A percentile compares a stretch with the other conserved stretches of the same genome.
These are phyloP conservation scores for Botryotinia narcissicola DNA, from an alignment of 2,329 filamentous ascomycete species.

Conservation along the genomic window DNA sequence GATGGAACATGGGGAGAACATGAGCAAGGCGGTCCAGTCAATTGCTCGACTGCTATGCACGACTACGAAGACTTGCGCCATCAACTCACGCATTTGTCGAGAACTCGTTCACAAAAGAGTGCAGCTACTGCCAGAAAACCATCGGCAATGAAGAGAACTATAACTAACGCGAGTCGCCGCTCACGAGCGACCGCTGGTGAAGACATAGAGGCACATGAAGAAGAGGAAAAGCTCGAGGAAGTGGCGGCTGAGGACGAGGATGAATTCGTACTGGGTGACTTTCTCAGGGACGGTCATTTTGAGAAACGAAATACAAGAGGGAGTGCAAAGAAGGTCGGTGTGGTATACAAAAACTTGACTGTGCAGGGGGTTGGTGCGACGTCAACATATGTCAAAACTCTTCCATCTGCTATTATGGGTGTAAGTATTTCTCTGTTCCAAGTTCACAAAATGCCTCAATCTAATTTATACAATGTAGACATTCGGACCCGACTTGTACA, in stretches of 20 bases:
- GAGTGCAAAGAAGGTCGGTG: conserved; percentile 74
- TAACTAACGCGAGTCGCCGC: conserved; percentile 23
- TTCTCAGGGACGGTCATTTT: conserved; percentile 56
- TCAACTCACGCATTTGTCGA: conserved; percentile 53
- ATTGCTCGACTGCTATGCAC: conserved; percentile 53
- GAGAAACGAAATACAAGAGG: conserved; percentile 67
- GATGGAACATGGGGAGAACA: conserved; percentile 63
- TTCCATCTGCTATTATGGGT: conserved; percentile 71
- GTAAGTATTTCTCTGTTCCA: conserved; percentile 25
- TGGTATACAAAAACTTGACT: conserved; percentile 72
- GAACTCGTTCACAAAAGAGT: conserved; percentile 37
- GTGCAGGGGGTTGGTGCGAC: conserved; percentile 69
- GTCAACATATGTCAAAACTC: conserved; percentile 66
- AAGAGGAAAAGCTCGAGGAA: conserved; percentile 31
- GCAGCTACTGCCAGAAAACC: conserved; percentile 11
- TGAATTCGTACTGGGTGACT: conserved; percentile 16
- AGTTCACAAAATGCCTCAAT: background rate
- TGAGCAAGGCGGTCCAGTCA: conserved; percentile 50
- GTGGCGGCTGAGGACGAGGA: conserved; percentile 45
- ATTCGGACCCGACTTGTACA: conserved; percentile 77
- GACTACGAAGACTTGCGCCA: conserved; percentile 57
- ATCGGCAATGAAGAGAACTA: conserved; percentile 21
- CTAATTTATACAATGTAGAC: conserved; percentile 44
- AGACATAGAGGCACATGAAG: conserved; percentile 33
- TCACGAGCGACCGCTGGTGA: conserved; percentile 31